phyloP scores from a whole-genome alignment of 257 asterid species.

The Primulina tabacum region DNA sequence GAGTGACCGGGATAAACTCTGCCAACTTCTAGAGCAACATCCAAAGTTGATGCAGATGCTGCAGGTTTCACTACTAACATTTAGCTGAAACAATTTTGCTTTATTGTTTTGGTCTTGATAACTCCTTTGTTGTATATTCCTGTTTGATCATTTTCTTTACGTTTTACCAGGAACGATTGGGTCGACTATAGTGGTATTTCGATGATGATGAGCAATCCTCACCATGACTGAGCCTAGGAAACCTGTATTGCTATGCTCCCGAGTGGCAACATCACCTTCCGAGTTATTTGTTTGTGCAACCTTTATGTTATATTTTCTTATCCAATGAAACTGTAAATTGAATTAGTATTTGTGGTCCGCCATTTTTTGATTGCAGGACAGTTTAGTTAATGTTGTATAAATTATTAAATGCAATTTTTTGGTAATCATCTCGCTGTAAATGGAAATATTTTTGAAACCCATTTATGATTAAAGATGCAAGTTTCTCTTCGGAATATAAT shows the following conservation, averaged over 20 bases:
- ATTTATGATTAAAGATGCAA: no score
- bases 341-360: background rate
- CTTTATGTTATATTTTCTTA: no score
- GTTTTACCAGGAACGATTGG: constrained; percentile 47
- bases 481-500: no score
- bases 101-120: background rate
- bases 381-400: background rate
- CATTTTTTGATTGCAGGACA: background rate
- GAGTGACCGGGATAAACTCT: constrained; percentile 89
- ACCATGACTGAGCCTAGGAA: no score
- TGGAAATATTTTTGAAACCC: no score
- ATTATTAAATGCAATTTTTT: no score
- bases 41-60: constrained; percentile 98
- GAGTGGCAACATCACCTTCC: background rate
- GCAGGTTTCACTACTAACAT: constrained; percentile 43
- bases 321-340: background rate
- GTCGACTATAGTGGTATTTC: constrained; percentile 31
- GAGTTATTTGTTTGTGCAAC: background rate
- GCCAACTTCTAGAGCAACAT: constrained; percentile 89
- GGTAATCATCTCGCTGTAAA: no score
- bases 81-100: background rate
- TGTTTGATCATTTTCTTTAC: constrained; percentile 1
- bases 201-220: background rate
- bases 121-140: background rate
- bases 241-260: background rate